Percentiles rank a stretch among this genome's conserved stretches.
Conservation (phyloP, 345 rosid species). For the Luvunga scandens region DNA sequence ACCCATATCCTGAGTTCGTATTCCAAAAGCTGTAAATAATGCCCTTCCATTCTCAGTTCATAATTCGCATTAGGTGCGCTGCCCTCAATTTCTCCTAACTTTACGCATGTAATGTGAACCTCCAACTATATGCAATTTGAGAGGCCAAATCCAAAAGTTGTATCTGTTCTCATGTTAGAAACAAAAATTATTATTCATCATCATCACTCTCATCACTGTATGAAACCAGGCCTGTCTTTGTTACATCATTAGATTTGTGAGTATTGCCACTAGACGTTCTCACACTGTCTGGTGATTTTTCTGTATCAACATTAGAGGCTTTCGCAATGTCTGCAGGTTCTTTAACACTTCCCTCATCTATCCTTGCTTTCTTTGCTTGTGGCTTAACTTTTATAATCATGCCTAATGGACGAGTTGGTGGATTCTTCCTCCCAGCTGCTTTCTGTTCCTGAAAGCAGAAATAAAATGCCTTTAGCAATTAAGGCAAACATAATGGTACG, state of each 20-base stretch:
- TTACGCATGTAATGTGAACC: background rate
- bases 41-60: background rate
- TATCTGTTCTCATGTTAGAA: background rate
- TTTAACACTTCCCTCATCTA: slow-evolving; percentile 29
- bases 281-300: slow-evolving; percentile 32
- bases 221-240: slow-evolving; percentile 57
- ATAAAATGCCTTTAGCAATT: background rate
- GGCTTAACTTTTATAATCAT: slow-evolving; percentile 75
- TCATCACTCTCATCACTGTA: slow-evolving; percentile 93
- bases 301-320: slow-evolving; percentile 15
- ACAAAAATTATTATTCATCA: slow-evolving; percentile 16
- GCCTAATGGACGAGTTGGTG: slow-evolving; percentile 50
- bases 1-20: background rate
- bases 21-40: background rate
- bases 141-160: background rate
- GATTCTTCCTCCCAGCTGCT: slow-evolving; percentile 52
- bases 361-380: slow-evolving; percentile 70
- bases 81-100: background rate
- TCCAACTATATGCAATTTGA: background rate
- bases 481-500: background rate
- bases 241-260: slow-evolving; percentile 21
- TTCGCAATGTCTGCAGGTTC: slow-evolving; percentile 22
- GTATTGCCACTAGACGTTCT: slow-evolving; percentile 22
- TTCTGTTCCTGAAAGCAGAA: slow-evolving; percentile 47
- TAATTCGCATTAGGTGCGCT: background rate